Evolutionary conservation across 805 yeast genomes (phyloP), one percentile per base, ranked within the genome.

Genomic region (Metschnikowia bowlesiae): DNA sequence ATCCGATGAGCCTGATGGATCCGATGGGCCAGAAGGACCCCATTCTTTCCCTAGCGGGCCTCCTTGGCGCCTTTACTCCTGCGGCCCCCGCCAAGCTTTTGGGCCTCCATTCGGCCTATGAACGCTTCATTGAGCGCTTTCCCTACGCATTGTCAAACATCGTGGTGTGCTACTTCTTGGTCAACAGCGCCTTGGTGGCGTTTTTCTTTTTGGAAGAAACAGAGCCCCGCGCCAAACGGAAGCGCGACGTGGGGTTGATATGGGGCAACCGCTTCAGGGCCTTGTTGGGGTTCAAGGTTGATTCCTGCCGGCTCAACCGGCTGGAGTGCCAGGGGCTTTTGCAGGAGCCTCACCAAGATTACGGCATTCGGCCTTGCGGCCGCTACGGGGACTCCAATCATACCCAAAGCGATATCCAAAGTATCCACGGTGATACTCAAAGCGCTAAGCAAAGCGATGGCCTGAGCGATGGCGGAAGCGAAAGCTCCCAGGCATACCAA

Each of bases 131-230:
- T 14, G 51, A 58, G 11, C 60, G 57, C 16, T 57, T 67, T 49
- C 76, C 76, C 4, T 72, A 72, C 46, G 75, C 76, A 0, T 58
- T 71, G 37, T 67, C 74, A 13, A 71, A 70, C 51, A 54, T 72
- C 2, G 70, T 65, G 6, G 74, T 71, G 28, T 62, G 70, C 3
- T 11, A 44, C 2, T 59, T 68, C 30, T 56, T 70, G 30, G 47
- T 62, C 51, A 32, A 59, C 14, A 63, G 71, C 32, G 55, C 67
- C 2, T 3, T 61, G n/a, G 46, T 57, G 13, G 75, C 73, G 11
- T 60, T 67, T 26, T 57, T 72, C 22, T 71, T 71, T 50, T 53
- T 72, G 28, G 74, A 72, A 50, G 76, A 72, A 50, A 67, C 76
- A 6, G 70, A 70, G 47, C 54, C 41, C 29, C 60, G 58, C 46